phyloP scores from a whole-genome alignment of 108 stramenopile species.

The Pseudonitzschia pungens region DNA sequence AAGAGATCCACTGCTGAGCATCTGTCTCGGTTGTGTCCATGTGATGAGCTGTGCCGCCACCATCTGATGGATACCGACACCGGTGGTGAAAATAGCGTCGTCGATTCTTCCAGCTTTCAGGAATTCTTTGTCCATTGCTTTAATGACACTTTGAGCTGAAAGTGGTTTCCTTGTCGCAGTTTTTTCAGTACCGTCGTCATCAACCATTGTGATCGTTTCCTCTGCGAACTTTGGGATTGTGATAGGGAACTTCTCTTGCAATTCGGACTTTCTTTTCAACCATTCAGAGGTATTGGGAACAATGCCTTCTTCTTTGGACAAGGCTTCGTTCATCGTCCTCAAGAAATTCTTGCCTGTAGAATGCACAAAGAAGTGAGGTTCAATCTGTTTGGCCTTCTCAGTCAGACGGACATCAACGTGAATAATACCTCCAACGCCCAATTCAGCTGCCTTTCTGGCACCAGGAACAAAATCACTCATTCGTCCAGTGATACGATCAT shows the following conservation, averaged over 20 bases:
- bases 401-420: constrained; percentile 85
- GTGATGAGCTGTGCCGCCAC: constrained; percentile 91
- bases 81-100: constrained; percentile 80
- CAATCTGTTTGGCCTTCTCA: constrained; percentile 79
- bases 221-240: constrained; percentile 63
- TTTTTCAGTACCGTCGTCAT: constrained; percentile 48
- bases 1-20: constrained; percentile 85
- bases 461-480: constrained; percentile 79
- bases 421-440: constrained; percentile 87
- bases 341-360: constrained; percentile 80
- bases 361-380: constrained; percentile 84
- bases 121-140: constrained; percentile 75
- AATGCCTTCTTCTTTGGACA: constrained; percentile 30
- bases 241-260: constrained; percentile 79
- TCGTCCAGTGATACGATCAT: constrained; percentile 89
- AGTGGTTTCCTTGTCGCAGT: constrained; percentile 55
- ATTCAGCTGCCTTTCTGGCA: constrained; percentile 76
- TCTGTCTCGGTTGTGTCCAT: constrained; percentile 90
- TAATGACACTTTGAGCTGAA: constrained; percentile 77
- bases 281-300: constrained; percentile 58
- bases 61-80: constrained; percentile 94
- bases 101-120: constrained; percentile 70
- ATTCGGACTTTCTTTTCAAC: constrained; percentile 58
- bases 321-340: constrained; percentile 63
- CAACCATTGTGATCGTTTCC: constrained; percentile 41